Evolutionary conservation across 768 basidiomycete species (phyloP).

Genomic region (Trametes gibbosa): DNA sequence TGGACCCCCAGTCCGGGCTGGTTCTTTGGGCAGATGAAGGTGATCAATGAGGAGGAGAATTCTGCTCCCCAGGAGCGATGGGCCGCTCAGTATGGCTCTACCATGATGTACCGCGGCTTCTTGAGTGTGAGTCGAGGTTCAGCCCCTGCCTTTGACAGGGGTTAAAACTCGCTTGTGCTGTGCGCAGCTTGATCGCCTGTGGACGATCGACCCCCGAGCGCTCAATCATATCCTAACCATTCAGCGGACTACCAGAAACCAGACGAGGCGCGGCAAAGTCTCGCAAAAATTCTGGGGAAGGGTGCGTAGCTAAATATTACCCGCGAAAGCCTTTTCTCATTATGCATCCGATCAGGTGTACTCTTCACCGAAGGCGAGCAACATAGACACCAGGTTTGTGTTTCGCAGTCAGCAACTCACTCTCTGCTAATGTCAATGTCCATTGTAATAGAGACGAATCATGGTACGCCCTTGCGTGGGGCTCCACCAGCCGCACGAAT

Average conservation of each 20-base stretch:
- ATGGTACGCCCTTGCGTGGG: constrained; percentile 25
- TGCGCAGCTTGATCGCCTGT: constrained; percentile 17
- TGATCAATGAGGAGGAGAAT: constrained; percentile 38
- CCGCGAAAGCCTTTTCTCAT: too few species aligned
- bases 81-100: constrained; percentile 47
- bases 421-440: neutral
- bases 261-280: constrained; percentile 32
- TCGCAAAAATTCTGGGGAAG: constrained; percentile 41
- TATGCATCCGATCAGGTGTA: constrained; percentile 37
- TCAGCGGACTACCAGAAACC: constrained; percentile 58
- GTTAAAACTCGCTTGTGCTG: too few species aligned
- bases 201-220: constrained; percentile 60
- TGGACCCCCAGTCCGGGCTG: constrained; percentile 46
- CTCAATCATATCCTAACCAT: constrained; percentile 62
- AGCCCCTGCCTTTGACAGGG: neutral
- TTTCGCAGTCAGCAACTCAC: constrained; percentile 20
- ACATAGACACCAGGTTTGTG: constrained; percentile 40
- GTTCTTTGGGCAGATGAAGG: constrained; percentile 48
- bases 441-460: constrained; percentile 20
- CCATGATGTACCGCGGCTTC: constrained; percentile 42
- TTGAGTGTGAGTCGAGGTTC: constrained; percentile 39
- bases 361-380: constrained; percentile 42
- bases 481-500: neutral
- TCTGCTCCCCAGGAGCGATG: constrained; percentile 36
- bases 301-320: constrained; percentile 22